Evolutionary conservation across 73 alveolate genomes (phyloP), one percentile per base, ranked within the genome.

Genomic region (Paramecium pentaurelia): DNA sequence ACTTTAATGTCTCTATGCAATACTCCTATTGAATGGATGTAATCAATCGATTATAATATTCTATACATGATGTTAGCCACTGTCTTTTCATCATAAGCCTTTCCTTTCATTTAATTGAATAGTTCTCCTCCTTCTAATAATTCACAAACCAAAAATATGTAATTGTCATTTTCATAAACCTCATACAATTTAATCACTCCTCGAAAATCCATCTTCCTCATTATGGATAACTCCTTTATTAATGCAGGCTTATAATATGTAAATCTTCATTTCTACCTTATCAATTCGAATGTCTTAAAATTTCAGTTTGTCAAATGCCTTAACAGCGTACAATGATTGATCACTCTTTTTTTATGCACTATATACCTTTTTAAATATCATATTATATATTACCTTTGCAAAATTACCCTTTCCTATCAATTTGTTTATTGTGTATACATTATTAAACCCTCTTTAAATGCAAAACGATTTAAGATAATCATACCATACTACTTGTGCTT

Each of bases 111-210:
- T 18, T 89, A 38, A 44, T 89, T 77, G 51, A 89, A 89, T 6
- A 89, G 92, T 89, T 89, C 94, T 20, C 94, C 94, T 22, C 94
- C 94, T 49, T 89, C 88, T 20, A 89, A 34, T 47, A 89, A 28
- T 71, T 89, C 94, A 89, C 88, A 71, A 1, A 89, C 92, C 38
- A 89, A 54, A 22, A 89, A 89, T 12, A 89, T 71, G 75, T 89
- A 83, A 47, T 64, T 71, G 54, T 89, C 94, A 45, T 89, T 89
- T 85, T 89, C 94, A 49, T 71, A 89, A 44, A 89, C 94, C 51
- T 89, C 94, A 71, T 89, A 89, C 59, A 89, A 44, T 40, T 89
- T 89, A 22, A 89, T 89, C 49, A 89, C 94, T 32, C 94, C 94
- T 28, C 85, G 77, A 30, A 71, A 83, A 71, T 89, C 88, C 94